Evolutionary conservation across 2,329 filamentous ascomycete species (phyloP).

Genomic region (Botryosphaeria dothidea): DNA sequence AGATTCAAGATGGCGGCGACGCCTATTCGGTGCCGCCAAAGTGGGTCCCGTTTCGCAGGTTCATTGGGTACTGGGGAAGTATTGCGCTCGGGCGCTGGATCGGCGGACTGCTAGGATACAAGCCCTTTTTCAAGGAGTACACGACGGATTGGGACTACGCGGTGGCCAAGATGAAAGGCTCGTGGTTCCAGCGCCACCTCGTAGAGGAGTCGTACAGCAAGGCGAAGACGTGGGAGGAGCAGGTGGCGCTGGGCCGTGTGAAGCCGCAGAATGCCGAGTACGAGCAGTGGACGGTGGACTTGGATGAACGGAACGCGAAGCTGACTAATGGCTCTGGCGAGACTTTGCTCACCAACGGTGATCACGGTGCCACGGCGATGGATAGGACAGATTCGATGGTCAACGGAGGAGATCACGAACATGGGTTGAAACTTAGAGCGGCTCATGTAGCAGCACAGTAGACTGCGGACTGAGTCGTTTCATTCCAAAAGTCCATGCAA

Average conservation of each 20-base stretch:
- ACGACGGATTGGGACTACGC: slow-evolving; percentile 39
- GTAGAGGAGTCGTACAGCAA: slow-evolving; percentile 7
- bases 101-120: slow-evolving; percentile 41
- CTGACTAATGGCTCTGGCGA: too few relatives aligned
- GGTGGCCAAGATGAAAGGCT: slow-evolving; percentile 10
- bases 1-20: slow-evolving; percentile 45
- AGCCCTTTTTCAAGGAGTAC: slow-evolving; percentile 40
- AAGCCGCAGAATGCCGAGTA: not conserved
- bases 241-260: not conserved
- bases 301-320: too few relatives aligned
- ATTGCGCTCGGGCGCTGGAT: slow-evolving; percentile 43
- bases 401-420: too few relatives aligned
- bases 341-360: too few relatives aligned
- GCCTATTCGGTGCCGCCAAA: slow-evolving; percentile 39
- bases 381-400: too few relatives aligned
- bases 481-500: too few relatives aligned
- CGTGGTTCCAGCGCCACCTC: slow-evolving; percentile 8
- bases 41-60: slow-evolving; percentile 40
- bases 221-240: not conserved
- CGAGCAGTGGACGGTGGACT: not conserved
- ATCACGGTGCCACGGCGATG: too few relatives aligned
- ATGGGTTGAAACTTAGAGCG: too few relatives aligned
- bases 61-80: slow-evolving; percentile 29
- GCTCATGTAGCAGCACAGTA: too few relatives aligned
- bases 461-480: too few relatives aligned